These are phyloP conservation scores for Penicillium sp. DNA, from an alignment of 2,329 filamentous ascomycete genomes.

Conservation along the genomic window DNA sequence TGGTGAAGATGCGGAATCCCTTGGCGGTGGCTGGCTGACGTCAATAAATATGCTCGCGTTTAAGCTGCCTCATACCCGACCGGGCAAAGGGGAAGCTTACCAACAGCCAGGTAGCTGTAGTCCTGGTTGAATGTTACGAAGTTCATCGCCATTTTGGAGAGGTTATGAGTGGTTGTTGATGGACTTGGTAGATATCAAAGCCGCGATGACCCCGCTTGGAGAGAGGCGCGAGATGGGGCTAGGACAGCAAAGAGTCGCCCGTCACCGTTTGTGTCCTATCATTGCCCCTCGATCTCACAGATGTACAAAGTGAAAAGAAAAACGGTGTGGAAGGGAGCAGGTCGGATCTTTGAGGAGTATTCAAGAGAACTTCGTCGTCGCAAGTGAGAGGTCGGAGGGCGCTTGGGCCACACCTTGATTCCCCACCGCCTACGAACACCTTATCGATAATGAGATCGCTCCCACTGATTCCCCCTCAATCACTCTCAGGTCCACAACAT, in stretches of 20 bases:
- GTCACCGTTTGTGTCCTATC: constrained; percentile 18
- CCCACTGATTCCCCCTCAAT: constrained; percentile 5
- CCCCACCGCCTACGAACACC: constrained; percentile 17
- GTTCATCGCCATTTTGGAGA: constrained; percentile 73
- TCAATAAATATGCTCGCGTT: constrained; percentile 13
- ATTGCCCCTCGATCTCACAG: constrained; percentile 9
- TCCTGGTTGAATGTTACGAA: constrained; percentile 99
- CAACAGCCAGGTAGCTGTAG: constrained; percentile 93
- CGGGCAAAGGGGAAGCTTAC: constrained; percentile 50
- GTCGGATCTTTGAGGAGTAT: constrained; percentile 7
- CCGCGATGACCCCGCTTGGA: constrained; percentile 22
- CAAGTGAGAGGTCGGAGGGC: constrained; percentile 29
- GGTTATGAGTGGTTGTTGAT: neutral
- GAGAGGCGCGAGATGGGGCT: constrained; percentile 6
- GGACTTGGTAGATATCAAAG: constrained; percentile 13
- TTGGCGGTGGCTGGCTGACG: constrained; percentile 72
- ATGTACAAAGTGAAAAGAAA: neutral
- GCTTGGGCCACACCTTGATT: constrained; percentile 44
- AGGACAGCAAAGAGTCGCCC: constrained; percentile 21
- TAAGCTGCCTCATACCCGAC: neutral
- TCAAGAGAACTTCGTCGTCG: constrained; percentile 25
- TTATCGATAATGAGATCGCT: constrained; percentile 10
- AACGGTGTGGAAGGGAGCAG: constrained; percentile 2
- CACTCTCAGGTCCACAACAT: constrained; percentile 7
- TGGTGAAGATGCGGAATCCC: constrained; percentile 95